Evolutionary conservation across 164 flowering plant genomes (phyloP).

Genomic region (Magnolia sinica): DNA sequence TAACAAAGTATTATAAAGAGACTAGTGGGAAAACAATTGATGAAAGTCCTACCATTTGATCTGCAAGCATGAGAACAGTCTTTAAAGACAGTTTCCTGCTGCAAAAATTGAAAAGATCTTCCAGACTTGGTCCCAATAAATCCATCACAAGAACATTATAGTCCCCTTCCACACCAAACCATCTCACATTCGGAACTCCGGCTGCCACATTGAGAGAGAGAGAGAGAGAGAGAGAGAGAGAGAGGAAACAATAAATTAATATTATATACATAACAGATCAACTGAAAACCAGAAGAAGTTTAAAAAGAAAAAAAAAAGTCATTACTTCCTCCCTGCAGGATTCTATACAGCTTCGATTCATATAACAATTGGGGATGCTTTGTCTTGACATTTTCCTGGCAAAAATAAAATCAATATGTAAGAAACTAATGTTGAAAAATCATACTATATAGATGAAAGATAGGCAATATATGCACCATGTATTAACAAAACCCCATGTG

Average conservation of each 20-base stretch:
- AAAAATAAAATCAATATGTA: conserved; percentile 2
- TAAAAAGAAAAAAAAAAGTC: conserved; percentile 4
- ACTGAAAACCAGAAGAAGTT: not conserved
- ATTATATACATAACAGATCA: not conserved
- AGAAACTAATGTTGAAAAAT: not conserved
- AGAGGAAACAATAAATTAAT: not conserved
- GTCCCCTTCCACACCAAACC: conserved; percentile 95
- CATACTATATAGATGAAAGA: not conserved
- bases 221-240: not conserved
- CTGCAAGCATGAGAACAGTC: conserved; percentile 92
- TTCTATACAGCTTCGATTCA: conserved; percentile 82
- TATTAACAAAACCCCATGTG: not conserved
- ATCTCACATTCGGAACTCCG: conserved; percentile 85
- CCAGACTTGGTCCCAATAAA: conserved; percentile 90
- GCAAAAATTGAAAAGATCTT: conserved; percentile 90
- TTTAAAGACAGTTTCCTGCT: conserved; percentile 81
- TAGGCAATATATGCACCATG: not conserved
- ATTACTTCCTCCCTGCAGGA: conserved; percentile 94
- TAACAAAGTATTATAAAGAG: not conserved
- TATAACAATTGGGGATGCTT: conserved; percentile 88
- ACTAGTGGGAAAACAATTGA: not conserved
- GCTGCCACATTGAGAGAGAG: conserved; percentile 39
- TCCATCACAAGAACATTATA: conserved; percentile 92
- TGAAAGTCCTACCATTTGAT: conserved; percentile 65
- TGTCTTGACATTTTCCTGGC: conserved; percentile 87